Evolutionary conservation across 1,284 basidiomycete genomes (phyloP).

Genomic region (Fomitopsis palustris): DNA sequence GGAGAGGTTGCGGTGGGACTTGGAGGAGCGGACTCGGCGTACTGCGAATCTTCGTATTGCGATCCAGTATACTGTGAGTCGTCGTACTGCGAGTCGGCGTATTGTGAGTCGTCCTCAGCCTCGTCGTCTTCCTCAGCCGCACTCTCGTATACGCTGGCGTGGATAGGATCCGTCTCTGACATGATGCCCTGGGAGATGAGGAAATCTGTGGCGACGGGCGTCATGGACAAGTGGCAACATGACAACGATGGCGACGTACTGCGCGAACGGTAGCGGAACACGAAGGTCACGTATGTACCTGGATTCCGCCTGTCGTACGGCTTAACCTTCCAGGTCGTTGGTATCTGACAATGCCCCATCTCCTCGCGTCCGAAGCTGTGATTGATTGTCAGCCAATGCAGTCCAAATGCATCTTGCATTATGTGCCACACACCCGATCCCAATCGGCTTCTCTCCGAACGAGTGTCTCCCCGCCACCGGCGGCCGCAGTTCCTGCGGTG

Average conservation of each 20-base stretch:
- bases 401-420: neutral
- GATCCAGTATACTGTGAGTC: no score
- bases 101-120: neutral
- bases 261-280: constrained; percentile 51
- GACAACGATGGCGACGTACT: constrained; percentile 29
- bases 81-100: neutral
- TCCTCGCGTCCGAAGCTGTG: constrained; percentile 43
- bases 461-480: constrained; percentile 15
- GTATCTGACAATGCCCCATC: constrained; percentile 34
- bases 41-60: neutral
- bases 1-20: neutral
- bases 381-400: neutral
- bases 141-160: neutral
- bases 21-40: neutral
- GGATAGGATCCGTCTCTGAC: neutral
- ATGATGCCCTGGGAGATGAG: constrained; percentile 25
- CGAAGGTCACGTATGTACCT: constrained; percentile 53
- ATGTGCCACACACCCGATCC: constrained; percentile 12
- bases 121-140: neutral
- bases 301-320: constrained; percentile 36
- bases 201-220: constrained; percentile 17
- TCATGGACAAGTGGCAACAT: neutral
- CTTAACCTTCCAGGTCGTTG: constrained; percentile 48
- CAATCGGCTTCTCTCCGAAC: constrained; percentile 14
- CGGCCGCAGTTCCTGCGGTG: constrained; percentile 14